A percentile compares a stretch with the other conserved stretches of the same genome.
Evolutionary conservation across 106 monocot genomes (phyloP).

Genomic region (Dendrobium chrysotoxum): DNA sequence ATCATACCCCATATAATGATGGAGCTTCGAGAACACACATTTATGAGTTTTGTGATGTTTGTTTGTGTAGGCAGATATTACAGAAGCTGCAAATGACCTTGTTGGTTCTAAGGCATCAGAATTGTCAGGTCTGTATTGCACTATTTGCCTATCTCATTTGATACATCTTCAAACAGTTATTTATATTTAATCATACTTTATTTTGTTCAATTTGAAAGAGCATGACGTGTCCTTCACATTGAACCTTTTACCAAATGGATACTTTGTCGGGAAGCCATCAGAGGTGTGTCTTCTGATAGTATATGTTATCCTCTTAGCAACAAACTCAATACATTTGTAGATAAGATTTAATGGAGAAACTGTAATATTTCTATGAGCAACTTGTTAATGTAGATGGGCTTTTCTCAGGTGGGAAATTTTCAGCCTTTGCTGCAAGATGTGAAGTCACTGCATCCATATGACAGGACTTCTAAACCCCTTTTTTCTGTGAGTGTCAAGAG

Average conservation of each 20-base stretch:
- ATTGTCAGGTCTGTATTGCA: neutral
- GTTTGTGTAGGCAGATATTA: neutral
- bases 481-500: constrained; percentile 58
- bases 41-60: constrained; percentile 2
- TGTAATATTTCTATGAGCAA: neutral
- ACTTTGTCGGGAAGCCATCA: constrained; percentile 42
- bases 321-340: neutral
- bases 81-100: constrained; percentile 3
- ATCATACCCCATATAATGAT: neutral
- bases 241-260: constrained; percentile 54
- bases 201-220: constrained; percentile 25
- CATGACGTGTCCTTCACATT: constrained; percentile 62
- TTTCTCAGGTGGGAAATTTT: constrained; percentile 30
- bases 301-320: constrained; percentile 1
- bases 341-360: constrained; percentile 1
- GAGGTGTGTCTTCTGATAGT: constrained; percentile 33
- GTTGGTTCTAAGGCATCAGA: neutral
- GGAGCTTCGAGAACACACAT: neutral
- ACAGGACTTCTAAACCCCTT: constrained; percentile 44
- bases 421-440: constrained; percentile 37
- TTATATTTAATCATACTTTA: neutral
- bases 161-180: neutral
- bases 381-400: constrained; percentile 2
- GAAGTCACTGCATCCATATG: constrained; percentile 62
- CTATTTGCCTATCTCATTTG: neutral